Conservation (phyloP, 176 grass and related monocot genomes). For the Cocos nucifera region DNA sequence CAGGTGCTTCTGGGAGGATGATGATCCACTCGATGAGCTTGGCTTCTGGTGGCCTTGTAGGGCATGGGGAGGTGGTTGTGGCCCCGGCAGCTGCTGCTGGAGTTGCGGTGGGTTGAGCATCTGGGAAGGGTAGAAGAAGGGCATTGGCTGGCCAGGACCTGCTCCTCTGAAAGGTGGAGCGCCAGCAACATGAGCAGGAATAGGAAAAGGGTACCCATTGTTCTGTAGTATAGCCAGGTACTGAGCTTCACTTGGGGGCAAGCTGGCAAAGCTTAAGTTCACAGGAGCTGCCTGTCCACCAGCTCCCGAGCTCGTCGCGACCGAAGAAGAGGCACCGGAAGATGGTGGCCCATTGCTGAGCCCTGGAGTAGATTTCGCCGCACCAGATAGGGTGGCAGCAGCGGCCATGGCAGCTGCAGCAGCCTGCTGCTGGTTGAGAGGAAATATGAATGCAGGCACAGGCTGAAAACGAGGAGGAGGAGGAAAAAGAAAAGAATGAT, state of each 20-base stretch:
- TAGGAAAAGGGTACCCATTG: conserved; percentile 51
- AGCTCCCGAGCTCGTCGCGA: conserved; percentile 21
- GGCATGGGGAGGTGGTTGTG: conserved; percentile 8
- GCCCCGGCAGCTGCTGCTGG: conserved; percentile 40
- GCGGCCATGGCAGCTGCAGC: conserved; percentile 37
- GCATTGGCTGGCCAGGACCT: conserved; percentile 54
- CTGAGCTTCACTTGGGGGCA: conserved; percentile 63
- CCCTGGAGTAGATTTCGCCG: conserved; percentile 36
- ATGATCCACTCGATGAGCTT: conserved; percentile 33
- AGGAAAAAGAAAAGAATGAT: background rate
- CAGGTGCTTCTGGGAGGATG: conserved; percentile 57
- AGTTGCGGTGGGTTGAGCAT: conserved; percentile 79
- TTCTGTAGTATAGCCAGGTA: conserved; percentile 81
- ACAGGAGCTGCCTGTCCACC: conserved; percentile 33
- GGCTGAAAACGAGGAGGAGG: conserved; percentile 34
- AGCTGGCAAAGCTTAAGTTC: conserved; percentile 84
- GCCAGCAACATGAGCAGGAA: conserved; percentile 58
- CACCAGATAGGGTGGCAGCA: conserved; percentile 31
- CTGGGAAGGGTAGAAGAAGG: conserved; percentile 73
- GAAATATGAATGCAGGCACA: conserved; percentile 70
- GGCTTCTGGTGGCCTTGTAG: conserved; percentile 36
- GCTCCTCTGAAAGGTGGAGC: conserved; percentile 57
- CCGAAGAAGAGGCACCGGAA: conserved; percentile 24
- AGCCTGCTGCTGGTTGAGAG: conserved; percentile 76
- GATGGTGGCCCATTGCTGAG: conserved; percentile 26